A percentile compares a stretch with the other conserved stretches of the same genome.
Evolutionary conservation across 495 filamentous ascomycete species (phyloP).

Genomic region (Penicillium goetzii): DNA sequence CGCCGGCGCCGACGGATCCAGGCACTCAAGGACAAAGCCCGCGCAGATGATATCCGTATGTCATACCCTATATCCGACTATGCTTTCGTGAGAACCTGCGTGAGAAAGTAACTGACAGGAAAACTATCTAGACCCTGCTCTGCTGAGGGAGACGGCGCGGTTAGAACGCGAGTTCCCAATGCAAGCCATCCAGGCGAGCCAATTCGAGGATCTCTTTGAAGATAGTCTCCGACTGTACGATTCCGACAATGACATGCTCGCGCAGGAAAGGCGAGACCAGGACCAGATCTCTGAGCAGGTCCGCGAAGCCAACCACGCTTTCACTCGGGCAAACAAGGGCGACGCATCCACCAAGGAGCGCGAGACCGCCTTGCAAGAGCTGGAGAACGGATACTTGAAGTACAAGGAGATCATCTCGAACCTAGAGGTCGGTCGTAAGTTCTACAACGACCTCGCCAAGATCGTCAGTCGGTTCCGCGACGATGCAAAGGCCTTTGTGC

Average conservation of each 20-base stretch:
- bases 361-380: conserved; percentile 80
- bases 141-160: conserved; percentile 79
- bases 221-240: conserved; percentile 79
- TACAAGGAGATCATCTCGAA: conserved; percentile 94
- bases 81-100: neutral
- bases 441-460: conserved; percentile 93
- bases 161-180: conserved; percentile 85
- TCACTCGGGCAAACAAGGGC: conserved; percentile 68
- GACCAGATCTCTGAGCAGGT: conserved; percentile 69
- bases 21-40: conserved; percentile 72
- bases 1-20: conserved; percentile 77
- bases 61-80: conserved; percentile 10
- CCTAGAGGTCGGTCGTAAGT: conserved; percentile 85
- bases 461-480: conserved; percentile 81
- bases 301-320: conserved; percentile 74
- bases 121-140: conserved; percentile 58
- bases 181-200: conserved; percentile 77
- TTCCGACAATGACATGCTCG: conserved; percentile 67
- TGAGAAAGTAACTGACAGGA: neutral
- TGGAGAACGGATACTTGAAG: conserved; percentile 91
- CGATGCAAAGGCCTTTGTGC: conserved; percentile 75
- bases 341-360: conserved; percentile 76
- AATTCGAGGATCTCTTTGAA: conserved; percentile 92
- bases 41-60: conserved; percentile 85
- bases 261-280: conserved; percentile 76